These are phyloP conservation scores for Alternaria solani DNA, from an alignment of 2,329 filamentous ascomycete species.

Conservation along the genomic window DNA sequence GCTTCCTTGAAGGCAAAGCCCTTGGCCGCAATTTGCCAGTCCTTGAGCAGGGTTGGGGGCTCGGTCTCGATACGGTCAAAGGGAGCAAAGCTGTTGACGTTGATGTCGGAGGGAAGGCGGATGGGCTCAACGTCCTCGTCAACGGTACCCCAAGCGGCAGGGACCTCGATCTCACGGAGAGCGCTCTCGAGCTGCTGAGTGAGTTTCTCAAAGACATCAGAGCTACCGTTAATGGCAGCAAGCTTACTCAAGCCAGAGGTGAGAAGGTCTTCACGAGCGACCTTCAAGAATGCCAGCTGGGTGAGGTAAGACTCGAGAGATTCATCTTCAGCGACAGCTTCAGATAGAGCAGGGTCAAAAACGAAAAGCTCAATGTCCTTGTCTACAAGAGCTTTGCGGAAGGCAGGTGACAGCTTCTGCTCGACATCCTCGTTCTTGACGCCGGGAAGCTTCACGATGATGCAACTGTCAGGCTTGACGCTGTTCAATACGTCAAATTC, in stretches of 20 bases:
- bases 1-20: slow-evolving; percentile 94
- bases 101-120: slow-evolving; percentile 69
- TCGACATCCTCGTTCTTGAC: slow-evolving; percentile 90
- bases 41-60: slow-evolving; percentile 69
- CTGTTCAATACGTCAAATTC: slow-evolving; percentile 77
- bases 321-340: slow-evolving; percentile 71
- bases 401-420: slow-evolving; percentile 76
- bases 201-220: slow-evolving; percentile 69
- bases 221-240: slow-evolving; percentile 65
- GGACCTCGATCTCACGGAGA: slow-evolving; percentile 77
- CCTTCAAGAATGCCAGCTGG: slow-evolving; percentile 83
- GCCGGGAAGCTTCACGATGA: slow-evolving; percentile 78
- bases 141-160: slow-evolving; percentile 79
- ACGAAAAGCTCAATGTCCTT: slow-evolving; percentile 77
- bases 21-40: slow-evolving; percentile 87
- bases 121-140: slow-evolving; percentile 65
- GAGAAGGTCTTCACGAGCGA: slow-evolving; percentile 73
- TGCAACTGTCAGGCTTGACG: slow-evolving; percentile 72
- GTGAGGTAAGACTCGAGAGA: slow-evolving; percentile 71
- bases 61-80: slow-evolving; percentile 81
- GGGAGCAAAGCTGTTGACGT: slow-evolving; percentile 80
- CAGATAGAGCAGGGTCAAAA: slow-evolving; percentile 74
- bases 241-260: slow-evolving; percentile 72
- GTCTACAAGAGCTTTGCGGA: slow-evolving; percentile 75
- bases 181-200: slow-evolving; percentile 69